phyloP scores from a whole-genome alignment of 345 rosid genomes.

The Aethionema arabicum region DNA sequence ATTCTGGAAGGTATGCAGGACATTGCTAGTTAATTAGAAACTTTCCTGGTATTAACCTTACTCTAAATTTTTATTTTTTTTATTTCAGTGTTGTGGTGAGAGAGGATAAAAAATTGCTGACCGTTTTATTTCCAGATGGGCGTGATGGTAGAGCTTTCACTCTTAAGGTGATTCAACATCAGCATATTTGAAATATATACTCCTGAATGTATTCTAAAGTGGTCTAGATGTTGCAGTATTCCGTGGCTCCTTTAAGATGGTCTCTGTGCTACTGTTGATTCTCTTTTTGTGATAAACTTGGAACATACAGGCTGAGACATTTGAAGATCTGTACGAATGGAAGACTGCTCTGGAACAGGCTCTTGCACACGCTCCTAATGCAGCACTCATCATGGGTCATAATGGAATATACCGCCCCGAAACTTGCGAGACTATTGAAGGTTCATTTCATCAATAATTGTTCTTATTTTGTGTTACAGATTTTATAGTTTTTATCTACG shows the following conservation, averaged over 20 bases:
- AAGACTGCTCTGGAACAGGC: slow-evolving; percentile 92
- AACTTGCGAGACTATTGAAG: slow-evolving; percentile 68
- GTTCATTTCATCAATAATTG: slow-evolving; percentile 77
- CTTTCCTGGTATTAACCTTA: slow-evolving; percentile 16
- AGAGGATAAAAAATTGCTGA: slow-evolving; percentile 91
- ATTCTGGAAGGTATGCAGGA: slow-evolving; percentile 79
- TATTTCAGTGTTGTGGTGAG: slow-evolving; percentile 88
- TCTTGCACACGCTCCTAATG: slow-evolving; percentile 95
- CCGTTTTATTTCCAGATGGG: slow-evolving; percentile 98
- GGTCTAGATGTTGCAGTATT: slow-evolving; percentile 1
- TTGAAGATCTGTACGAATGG: slow-evolving; percentile 93
- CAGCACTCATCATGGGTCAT: slow-evolving; percentile 94
- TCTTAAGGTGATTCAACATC: slow-evolving; percentile 67
- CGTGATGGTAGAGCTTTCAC: slow-evolving; percentile 99
- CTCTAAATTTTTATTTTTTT: not conserved
- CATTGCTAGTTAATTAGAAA: not conserved
- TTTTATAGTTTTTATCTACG: not conserved
- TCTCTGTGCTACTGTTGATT: slow-evolving; percentile 19
- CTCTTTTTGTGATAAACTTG: slow-evolving; percentile 20
- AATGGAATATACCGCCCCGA: slow-evolving; percentile 85
- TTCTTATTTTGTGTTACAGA: slow-evolving; percentile 33
- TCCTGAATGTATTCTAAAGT: slow-evolving; percentile 7
- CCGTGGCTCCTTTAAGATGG: slow-evolving; percentile 11
- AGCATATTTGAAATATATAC: slow-evolving; percentile 13
- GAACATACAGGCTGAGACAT: slow-evolving; percentile 76